Evolutionary conservation across 306 rosid species (phyloP).

Genomic region (Glycine soja): DNA sequence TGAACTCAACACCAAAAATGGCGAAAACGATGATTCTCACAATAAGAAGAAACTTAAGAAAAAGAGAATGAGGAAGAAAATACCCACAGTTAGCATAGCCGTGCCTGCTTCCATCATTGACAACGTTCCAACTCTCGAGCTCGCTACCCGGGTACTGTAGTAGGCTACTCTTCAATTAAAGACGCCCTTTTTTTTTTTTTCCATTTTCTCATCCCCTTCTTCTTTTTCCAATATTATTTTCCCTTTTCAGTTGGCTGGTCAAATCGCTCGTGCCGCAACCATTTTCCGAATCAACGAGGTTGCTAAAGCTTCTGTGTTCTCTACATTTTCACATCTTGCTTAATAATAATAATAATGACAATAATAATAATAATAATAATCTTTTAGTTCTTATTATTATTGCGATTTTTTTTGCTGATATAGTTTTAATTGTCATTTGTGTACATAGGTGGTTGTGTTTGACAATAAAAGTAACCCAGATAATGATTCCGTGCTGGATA

Average conservation of each 20-base stretch:
- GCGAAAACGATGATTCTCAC: conserved; percentile 40
- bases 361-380: too few species aligned
- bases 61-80: conserved; percentile 50
- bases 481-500: conserved; percentile 45
- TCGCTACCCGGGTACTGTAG: conserved; percentile 75
- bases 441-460: conserved; percentile 78
- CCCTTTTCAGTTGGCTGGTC: conserved; percentile 83
- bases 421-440: not conserved
- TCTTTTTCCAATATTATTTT: not conserved
- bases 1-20: conserved; percentile 17
- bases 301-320: conserved; percentile 3
- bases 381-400: too few species aligned
- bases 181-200: too few species aligned
- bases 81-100: conserved; percentile 79
- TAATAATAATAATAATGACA: too few species aligned
- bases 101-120: conserved; percentile 90
- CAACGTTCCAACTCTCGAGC: conserved; percentile 86
- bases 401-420: conserved; percentile 7
- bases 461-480: conserved; percentile 63
- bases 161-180: not conserved
- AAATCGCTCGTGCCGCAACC: conserved; percentile 95
- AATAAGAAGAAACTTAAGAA: conserved; percentile 51
- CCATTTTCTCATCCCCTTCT: not conserved
- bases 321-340: conserved; percentile 15
- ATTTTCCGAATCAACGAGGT: conserved; percentile 97